These are phyloP conservation scores for Nitzschia sp. DNA, from an alignment of 108 stramenopile genomes.

Conservation along the genomic window DNA sequence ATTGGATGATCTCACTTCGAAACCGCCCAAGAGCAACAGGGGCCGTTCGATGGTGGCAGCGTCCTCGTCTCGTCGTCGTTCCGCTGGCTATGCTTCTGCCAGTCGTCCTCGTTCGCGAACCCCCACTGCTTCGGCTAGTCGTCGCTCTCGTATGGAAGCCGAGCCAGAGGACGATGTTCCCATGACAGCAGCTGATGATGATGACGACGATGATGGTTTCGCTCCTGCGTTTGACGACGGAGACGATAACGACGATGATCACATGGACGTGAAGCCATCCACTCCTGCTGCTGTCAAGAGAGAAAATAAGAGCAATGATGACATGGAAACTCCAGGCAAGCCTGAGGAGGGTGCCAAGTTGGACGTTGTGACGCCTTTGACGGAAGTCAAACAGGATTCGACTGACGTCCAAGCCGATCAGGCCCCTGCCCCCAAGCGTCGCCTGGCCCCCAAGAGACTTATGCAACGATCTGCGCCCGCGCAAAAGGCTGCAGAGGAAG, in stretches of 20 bases:
- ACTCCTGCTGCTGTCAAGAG: neutral
- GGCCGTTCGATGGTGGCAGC: conserved; percentile 11
- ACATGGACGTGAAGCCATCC: neutral
- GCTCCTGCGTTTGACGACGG: conserved; percentile 20
- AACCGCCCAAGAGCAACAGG: conserved; percentile 2
- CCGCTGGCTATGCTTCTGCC: neutral
- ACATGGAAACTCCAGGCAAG: conserved; percentile 4
- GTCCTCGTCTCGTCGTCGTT: conserved; percentile 6
- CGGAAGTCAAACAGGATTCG: neutral
- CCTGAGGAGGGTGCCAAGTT: neutral
- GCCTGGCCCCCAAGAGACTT: conserved; percentile 22
- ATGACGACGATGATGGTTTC: conserved; percentile 33
- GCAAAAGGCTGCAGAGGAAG: conserved; percentile 38
- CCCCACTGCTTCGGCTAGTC: neutral
- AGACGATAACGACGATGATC: conserved; percentile 31
- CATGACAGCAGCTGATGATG: conserved; percentile 32
- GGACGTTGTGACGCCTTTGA: neutral
- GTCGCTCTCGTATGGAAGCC: neutral
- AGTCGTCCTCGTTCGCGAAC: neutral
- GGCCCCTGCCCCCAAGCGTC: conserved; percentile 27
- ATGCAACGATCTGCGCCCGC: conserved; percentile 44
- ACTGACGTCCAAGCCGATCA: conserved; percentile 6
- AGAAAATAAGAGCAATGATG: neutral
- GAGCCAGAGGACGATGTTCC: conserved; percentile 15
- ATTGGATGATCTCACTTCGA: conserved; percentile 42